Conservation (phyloP, 2,329 filamentous ascomycete species). For the Fusarium xyrophilum region DNA sequence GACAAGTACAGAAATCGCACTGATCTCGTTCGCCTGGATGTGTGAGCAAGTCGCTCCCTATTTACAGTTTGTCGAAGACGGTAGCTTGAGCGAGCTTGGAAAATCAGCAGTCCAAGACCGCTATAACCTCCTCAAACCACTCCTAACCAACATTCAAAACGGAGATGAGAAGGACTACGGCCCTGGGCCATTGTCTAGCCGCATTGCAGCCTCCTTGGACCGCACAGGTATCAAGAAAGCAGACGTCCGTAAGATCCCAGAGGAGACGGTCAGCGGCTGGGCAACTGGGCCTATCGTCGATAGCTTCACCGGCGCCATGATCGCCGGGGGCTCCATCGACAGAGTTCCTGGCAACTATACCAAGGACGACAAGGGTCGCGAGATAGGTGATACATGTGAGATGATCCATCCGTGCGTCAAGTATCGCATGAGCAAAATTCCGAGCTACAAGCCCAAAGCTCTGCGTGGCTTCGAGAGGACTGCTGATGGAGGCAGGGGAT, state of each 20-base stretch:
- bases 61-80: slow-evolving; percentile 20
- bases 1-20: slow-evolving; percentile 32
- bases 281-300: slow-evolving; percentile 39
- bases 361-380: slow-evolving; percentile 13
- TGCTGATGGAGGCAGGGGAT: slow-evolving; percentile 11
- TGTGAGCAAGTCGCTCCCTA: slow-evolving; percentile 37
- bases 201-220: slow-evolving; percentile 17
- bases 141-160: slow-evolving; percentile 24
- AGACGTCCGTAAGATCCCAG: slow-evolving; percentile 18
- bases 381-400: slow-evolving; percentile 29
- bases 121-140: slow-evolving; percentile 30
- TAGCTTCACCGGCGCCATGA: slow-evolving; percentile 35
- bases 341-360: slow-evolving; percentile 31
- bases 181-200: slow-evolving; percentile 13
- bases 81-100: slow-evolving; percentile 19
- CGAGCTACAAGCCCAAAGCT: slow-evolving; percentile 29
- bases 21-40: slow-evolving; percentile 41
- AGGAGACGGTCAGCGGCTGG: slow-evolving; percentile 33
- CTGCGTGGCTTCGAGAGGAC: slow-evolving; percentile 26
- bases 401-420: slow-evolving; percentile 34
- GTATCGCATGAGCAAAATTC: slow-evolving; percentile 34
- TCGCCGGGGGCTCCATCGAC: slow-evolving; percentile 17
- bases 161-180: slow-evolving; percentile 32
- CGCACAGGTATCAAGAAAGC: slow-evolving; percentile 25
- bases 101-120: slow-evolving; percentile 31